Base-by-base conservation (phyloP, 495 filamentous ascomycete species). In the Lasiosphaeria hispida region DNA sequence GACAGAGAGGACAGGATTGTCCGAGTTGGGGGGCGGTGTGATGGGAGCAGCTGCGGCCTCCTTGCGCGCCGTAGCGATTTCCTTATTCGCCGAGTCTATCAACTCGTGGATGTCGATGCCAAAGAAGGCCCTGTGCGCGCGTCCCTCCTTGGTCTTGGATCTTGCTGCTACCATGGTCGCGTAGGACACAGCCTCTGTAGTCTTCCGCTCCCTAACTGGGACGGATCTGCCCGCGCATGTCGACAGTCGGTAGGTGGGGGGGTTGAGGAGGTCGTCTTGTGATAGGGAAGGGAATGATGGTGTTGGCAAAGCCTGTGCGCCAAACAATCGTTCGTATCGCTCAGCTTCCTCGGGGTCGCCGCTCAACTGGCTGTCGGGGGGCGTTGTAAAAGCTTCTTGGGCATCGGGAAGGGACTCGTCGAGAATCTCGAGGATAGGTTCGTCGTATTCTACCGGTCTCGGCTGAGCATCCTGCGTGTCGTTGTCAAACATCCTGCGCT, bases 61-160 rank as follows among this genome's bases (percentile, higher is more conserved):
- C 43, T 67, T 66, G 18, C 65, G 59, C 10, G 63, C 67, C 48
- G 65, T 61, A 23, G 70, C 62, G 13, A 80, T 73, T 38, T 82
- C 72, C 17, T 75, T 70, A n/a, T 71, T 72, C n/a, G 85, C 80
- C 4, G 88, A 79, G 52, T 93, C 88, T 41, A 97, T 75, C 18
- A 97, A 72, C 43, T 81, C 72, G 63, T 96, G 91, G 14, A 98
- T 93, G 23, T 96, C 85, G 55, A 98, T 87, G 7, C 94, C 94
- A 70, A 93, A 98, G 67, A 89, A 97, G 67, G 83, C 88, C 69
- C 85, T 88, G 62, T 83, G 85, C n/a, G 91, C 90, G 59, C 84
- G 77, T 36, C 89, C 87, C 58, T 87, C 77, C 58, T 80, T 85
- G 5, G 82, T 83, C 37, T 75, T 81, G 3, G 88, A 92, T 14